Evolutionary conservation across 768 basidiomycete species (phyloP).

Genomic region (Lactarius sanguifluus): DNA sequence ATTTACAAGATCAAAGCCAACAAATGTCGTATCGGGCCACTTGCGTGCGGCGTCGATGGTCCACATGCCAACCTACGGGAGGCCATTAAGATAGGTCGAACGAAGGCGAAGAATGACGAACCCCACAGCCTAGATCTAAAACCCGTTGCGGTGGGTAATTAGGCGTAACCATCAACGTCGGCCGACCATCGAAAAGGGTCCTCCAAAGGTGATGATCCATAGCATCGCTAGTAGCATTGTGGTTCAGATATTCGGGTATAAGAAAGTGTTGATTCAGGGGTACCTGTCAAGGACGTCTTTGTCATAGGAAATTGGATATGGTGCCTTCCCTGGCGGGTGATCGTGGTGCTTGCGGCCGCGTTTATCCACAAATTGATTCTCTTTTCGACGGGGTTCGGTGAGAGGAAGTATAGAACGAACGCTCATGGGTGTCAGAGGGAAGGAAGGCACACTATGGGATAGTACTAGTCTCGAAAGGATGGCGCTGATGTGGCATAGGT

Average conservation of each 20-base stretch:
- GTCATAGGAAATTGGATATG: constrained; percentile 76
- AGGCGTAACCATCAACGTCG: constrained; percentile 26
- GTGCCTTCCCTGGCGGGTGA: constrained; percentile 72
- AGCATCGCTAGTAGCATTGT: constrained; percentile 29
- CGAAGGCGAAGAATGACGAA: constrained; percentile 10
- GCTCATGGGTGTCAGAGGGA: constrained; percentile 15
- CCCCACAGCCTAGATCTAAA: constrained; percentile 30
- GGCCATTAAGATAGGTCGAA: background rate
- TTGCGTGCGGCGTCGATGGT: constrained; percentile 29
- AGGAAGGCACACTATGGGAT: background rate
- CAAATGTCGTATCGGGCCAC: constrained; percentile 33
- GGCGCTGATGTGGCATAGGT: constrained; percentile 18
- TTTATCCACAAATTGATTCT: constrained; percentile 57
- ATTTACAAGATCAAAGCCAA: constrained; percentile 79
- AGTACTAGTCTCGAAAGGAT: background rate
- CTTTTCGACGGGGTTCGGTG: constrained; percentile 39
- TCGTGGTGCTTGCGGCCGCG: constrained; percentile 65
- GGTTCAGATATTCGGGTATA: background rate
- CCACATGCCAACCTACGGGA: constrained; percentile 26
- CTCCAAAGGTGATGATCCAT: constrained; percentile 29
- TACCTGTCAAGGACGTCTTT: constrained; percentile 66
- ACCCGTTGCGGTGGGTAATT: constrained; percentile 25
- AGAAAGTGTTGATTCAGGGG: background rate
- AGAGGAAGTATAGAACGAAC: constrained; percentile 10
- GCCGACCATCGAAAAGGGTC: constrained; percentile 21